Evolutionary conservation across 257 asterid species (phyloP), one percentile per base, ranked within the genome.

Genomic region (Capsicum pubescens): DNA sequence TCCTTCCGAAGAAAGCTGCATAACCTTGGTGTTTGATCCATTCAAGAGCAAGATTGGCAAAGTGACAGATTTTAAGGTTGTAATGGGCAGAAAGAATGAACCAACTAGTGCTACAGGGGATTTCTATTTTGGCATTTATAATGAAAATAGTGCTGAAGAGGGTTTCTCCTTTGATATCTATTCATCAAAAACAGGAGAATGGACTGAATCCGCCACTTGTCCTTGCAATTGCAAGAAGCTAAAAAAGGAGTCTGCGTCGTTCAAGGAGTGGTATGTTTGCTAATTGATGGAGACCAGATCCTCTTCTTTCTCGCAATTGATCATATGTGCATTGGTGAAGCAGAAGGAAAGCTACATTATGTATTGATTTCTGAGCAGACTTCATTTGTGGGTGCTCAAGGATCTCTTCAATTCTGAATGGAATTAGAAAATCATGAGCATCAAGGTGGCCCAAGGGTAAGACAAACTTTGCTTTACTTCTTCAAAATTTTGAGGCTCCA

Each of bases 241-340:
- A 93, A 86, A 87, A 87, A 66, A 79, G 91, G 92, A 17, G 79
- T 89, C 10, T 83, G 76, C 8, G 94, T 82, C 0, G 93, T 83
- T 87, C 87, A 9, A 14, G 57, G 35, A 71, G 55, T 9, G 95
- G 90, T 84, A 44, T 93, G 0, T 84, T 90, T 60, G n/a, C n/a
- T 87, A 87, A 86, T 56, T 92, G 88, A 80, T 94, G 26, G 11
- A 5, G 1, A 59, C 84, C 16, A 97, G 97, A 8, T 36, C 92
- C 12, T 93, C 95, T 1, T 57, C 48, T 6, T 35, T 82, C 0
- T 80, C 83, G 10, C 74, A 26, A 17, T 2, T 39, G 64, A 32
- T 90, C 0, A 87, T 56, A 88, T 89, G 88, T 94, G 96, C 69
- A 85, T 94, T 52, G 98, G 97, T 16, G 98, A 91, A 85, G 91